These are phyloP conservation scores for Craspedostauros australis DNA, from an alignment of 108 stramenopile species.

Conservation along the genomic window DNA sequence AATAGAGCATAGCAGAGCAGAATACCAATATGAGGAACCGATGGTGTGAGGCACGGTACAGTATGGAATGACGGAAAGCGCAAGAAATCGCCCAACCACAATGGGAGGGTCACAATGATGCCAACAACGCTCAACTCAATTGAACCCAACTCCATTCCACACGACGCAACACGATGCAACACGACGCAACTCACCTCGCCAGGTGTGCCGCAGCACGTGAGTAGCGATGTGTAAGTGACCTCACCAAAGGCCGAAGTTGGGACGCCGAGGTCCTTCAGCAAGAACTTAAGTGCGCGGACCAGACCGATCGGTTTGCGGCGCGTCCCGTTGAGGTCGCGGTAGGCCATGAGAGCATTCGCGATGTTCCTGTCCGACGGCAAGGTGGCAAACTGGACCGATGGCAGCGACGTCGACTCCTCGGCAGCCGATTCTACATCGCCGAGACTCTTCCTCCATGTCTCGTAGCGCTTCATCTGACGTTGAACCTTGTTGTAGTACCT, in stretches of 20 bases:
- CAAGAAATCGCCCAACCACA: no score
- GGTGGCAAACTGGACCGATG: background rate
- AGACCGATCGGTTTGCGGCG: slow-evolving; percentile 63
- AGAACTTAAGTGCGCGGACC: slow-evolving; percentile 41
- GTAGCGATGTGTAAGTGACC: slow-evolving; percentile 49
- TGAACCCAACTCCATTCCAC: no score
- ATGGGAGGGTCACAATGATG: no score
- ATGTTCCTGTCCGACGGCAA: slow-evolving; percentile 60
- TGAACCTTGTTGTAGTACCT: slow-evolving; percentile 45
- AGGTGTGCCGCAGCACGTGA: slow-evolving; percentile 67
- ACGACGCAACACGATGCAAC: no score
- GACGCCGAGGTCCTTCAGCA: slow-evolving; percentile 57
- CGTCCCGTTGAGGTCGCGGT: slow-evolving; percentile 73
- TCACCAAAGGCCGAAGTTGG: slow-evolving; percentile 60
- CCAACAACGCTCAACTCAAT: no score
- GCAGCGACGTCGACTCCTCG: background rate
- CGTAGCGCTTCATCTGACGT: slow-evolving; percentile 34
- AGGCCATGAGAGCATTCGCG: slow-evolving; percentile 57
- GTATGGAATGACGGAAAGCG: no score
- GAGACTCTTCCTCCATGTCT: slow-evolving; percentile 10
- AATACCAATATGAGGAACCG: no score
- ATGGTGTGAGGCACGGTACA: no score
- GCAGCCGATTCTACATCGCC: background rate
- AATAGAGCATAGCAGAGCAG: no score
- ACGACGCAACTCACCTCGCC: slow-evolving; percentile 25